Base-by-base conservation (phyloP, 2,329 filamentous ascomycete species). In the Colletotrichum sp. region DNA sequence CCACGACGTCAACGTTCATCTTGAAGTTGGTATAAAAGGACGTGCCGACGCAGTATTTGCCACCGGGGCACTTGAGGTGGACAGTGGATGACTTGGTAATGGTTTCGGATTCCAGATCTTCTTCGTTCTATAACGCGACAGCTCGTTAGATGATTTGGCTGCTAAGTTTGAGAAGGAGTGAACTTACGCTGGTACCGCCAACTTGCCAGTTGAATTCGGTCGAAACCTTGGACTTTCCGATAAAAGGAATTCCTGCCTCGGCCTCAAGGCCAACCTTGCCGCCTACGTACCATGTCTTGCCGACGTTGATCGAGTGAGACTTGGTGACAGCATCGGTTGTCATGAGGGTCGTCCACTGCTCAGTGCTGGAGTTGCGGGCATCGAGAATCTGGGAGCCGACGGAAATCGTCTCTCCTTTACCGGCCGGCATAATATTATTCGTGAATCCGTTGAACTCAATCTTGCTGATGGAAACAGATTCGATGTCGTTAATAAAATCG, bases 1-100 rank as follows among this genome's bases (percentile, higher is more conserved):
- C 75, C 4, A 71, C 72, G 3, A 72, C 64, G 30, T 77, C 67
- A 24, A 77, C 63, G 9, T 78, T 68, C 15, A 78, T 36, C 64
- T 75, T 78, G 30, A 63, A 77, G 8, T 66, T 67, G 9, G 69
- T 72, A 49, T 69, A 72, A 52, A 77, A 77, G 16, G 76, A 74
- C 1, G 67, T 62, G 16, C 72, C 76, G 8, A 74, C 68, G 18
- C 76, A 77, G 36, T 76, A 77, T n/a, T 77, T 77, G 12, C 72
- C 55, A 5, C 68, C 72, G 5, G 76, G 72, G 34, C 76, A 77
- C 34, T 57, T 74, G 8, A 77, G 44, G 3, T 52, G 44, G 6
- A 52, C 44, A 8, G 44, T 52, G 4, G 44, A 52, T 21, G 44
- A 52, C n/a, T 52, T 52, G n/a, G 44, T 52, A 0, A 52, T 21